A percentile compares a stretch with the other conserved stretches of the same genome.
These are phyloP conservation scores for Saitozyma sp. DNA, from an alignment of 768 basidiomycete genomes.

Conservation along the genomic window DNA sequence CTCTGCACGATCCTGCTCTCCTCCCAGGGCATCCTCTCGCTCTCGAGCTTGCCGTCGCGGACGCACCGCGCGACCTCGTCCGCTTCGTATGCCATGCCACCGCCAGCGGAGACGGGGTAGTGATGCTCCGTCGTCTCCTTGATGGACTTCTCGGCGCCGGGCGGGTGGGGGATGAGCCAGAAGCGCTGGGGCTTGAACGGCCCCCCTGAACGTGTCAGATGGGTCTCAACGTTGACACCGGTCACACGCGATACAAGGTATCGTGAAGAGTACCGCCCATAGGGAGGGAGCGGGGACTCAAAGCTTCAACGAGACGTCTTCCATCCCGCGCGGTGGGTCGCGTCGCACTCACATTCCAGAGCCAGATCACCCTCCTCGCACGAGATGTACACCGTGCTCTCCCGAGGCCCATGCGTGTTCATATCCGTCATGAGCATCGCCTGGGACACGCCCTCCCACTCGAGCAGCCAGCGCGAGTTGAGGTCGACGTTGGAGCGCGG, in stretches of 20 bases:
- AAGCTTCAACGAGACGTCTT: neutral
- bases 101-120: conserved; percentile 48
- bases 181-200: conserved; percentile 33
- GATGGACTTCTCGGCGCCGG: conserved; percentile 50
- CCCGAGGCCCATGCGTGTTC: conserved; percentile 20
- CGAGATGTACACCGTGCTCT: conserved; percentile 59
- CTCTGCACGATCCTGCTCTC: conserved; percentile 80
- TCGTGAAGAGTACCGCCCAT: neutral
- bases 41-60: conserved; percentile 70
- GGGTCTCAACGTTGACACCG: no score
- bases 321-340: neutral
- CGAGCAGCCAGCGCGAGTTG: conserved; percentile 72
- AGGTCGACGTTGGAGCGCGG: conserved; percentile 71
- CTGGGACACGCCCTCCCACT: conserved; percentile 63
- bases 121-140: conserved; percentile 65
- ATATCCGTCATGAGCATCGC: conserved; percentile 54
- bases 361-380: conserved; percentile 72
- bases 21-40: conserved; percentile 70
- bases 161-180: conserved; percentile 34
- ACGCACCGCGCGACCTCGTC: conserved; percentile 83
- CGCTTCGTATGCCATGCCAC: conserved; percentile 83
- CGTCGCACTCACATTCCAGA: conserved; percentile 54
- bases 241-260: neutral
- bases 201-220: conserved; percentile 16
- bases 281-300: neutral